Percentiles rank a stretch among this genome's conserved stretches.
Evolutionary conservation across 495 filamentous ascomycete species (phyloP).

Genomic region (Neurospora sp.): DNA sequence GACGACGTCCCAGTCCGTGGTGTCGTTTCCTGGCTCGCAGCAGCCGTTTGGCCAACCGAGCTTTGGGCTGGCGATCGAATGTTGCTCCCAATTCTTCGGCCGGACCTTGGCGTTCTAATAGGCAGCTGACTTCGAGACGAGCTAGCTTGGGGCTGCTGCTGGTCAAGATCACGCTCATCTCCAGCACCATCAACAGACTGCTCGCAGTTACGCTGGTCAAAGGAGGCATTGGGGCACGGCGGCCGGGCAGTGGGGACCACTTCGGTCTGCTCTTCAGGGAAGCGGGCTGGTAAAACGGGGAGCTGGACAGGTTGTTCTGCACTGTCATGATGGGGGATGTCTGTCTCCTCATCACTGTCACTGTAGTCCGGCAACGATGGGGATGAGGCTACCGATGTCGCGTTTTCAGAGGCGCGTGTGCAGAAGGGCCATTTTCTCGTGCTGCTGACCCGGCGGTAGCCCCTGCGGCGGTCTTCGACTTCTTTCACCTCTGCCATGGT

Average conservation of each 20-base stretch:
- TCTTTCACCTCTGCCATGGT: slow-evolving; percentile 45
- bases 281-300: neutral
- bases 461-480: slow-evolving; percentile 28
- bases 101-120: neutral
- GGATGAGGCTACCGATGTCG: neutral
- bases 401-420: neutral
- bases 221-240: neutral
- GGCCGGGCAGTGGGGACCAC: neutral
- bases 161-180: neutral
- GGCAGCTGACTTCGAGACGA: neutral
- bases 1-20: neutral
- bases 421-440: neutral
- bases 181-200: neutral
- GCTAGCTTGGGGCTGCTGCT: neutral
- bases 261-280: neutral
- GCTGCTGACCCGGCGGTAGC: neutral
- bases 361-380: neutral
- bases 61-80: neutral
- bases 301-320: neutral
- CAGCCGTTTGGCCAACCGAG: neutral
- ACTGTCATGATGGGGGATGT: neutral
- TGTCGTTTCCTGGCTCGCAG: neutral
- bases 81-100: neutral
- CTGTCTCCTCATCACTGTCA: neutral
- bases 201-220: neutral